Evolutionary conservation across 1,139 yeast genomes (phyloP).

Genomic region (Kluyveromyces sp.): DNA sequence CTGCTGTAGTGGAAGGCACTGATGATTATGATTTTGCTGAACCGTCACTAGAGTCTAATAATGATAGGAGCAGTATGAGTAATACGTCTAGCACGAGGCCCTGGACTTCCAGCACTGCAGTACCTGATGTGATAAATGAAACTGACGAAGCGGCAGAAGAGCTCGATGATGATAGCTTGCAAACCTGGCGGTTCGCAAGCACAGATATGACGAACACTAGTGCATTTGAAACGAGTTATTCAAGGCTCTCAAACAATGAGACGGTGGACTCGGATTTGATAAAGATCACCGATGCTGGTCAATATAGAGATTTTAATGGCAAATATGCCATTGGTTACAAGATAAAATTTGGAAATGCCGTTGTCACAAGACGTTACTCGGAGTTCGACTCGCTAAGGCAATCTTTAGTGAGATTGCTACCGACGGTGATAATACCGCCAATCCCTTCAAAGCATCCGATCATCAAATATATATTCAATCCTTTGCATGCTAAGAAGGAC

Average conservation of each 20-base stretch:
- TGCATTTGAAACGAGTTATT: constrained; percentile 1
- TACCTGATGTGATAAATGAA: neutral
- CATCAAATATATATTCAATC: constrained; percentile 37
- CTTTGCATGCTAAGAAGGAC: constrained; percentile 53
- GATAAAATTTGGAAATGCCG: constrained; percentile 50
- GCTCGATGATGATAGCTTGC: neutral
- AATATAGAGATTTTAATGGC: constrained; percentile 37
- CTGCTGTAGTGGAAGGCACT: constrained; percentile 18
- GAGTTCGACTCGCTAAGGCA: constrained; percentile 82
- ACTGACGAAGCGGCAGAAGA: neutral
- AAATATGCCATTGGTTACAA: constrained; percentile 79
- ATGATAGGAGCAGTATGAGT: neutral
- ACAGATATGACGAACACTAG: neutral
- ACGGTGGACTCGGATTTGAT: constrained; percentile 10
- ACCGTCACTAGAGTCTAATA: neutral
- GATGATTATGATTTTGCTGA: constrained; percentile 12
- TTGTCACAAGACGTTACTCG: constrained; percentile 78
- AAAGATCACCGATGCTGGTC: constrained; percentile 29
- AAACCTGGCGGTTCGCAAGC: constrained; percentile 2
- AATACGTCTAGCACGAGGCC: neutral
- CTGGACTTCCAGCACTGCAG: neutral
- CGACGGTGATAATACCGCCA: constrained; percentile 86
- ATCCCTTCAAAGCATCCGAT: constrained; percentile 86
- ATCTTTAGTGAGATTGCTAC: constrained; percentile 62
- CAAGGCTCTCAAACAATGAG: neutral